Evolutionary conservation across 495 filamentous ascomycete species (phyloP).

Genomic region (Tuber indicum): DNA sequence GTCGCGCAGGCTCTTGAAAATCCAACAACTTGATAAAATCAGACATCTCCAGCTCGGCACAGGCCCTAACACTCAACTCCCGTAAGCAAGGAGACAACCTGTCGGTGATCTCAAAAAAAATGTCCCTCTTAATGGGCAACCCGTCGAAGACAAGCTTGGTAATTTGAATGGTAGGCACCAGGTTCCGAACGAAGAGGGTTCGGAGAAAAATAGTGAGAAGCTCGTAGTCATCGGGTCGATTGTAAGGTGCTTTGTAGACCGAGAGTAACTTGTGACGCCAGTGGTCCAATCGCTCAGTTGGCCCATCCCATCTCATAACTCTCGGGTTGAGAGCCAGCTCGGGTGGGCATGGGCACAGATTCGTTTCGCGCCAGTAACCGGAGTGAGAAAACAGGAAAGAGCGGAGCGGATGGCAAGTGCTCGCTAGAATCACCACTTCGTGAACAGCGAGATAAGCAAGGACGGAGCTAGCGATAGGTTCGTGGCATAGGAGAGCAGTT

Average conservation of each 20-base stretch:
- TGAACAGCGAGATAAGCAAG: constrained; percentile 12
- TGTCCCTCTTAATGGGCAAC: constrained; percentile 11
- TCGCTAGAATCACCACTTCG: constrained; percentile 12
- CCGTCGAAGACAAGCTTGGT: constrained; percentile 16
- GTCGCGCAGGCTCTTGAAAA: background rate
- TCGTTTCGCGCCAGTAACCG: constrained; percentile 10
- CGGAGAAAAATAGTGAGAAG: constrained; percentile 3
- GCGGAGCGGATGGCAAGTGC: constrained; percentile 1
- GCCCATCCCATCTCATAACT: background rate
- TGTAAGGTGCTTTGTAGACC: constrained; percentile 5
- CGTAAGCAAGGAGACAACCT: constrained; percentile 6
- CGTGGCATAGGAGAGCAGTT: constrained; percentile 1
- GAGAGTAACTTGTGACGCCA: background rate
- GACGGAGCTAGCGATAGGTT: constrained; percentile 7
- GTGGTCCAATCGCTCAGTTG: background rate
- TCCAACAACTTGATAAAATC: constrained; percentile 20
- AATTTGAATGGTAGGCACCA: constrained; percentile 5
- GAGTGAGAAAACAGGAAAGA: constrained; percentile 16
- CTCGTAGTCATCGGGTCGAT: constrained; percentile 9
- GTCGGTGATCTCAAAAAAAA: constrained; percentile 13
- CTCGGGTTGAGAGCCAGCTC: constrained; percentile 2
- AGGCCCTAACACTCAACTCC: constrained; percentile 18
- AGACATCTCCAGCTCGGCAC: constrained; percentile 2
- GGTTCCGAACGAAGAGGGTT: constrained; percentile 16
- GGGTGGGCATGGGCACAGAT: constrained; percentile 10